Base-by-base conservation (phyloP, 768 basidiomycete species). In the Peribolospora kevripleyi region DNA sequence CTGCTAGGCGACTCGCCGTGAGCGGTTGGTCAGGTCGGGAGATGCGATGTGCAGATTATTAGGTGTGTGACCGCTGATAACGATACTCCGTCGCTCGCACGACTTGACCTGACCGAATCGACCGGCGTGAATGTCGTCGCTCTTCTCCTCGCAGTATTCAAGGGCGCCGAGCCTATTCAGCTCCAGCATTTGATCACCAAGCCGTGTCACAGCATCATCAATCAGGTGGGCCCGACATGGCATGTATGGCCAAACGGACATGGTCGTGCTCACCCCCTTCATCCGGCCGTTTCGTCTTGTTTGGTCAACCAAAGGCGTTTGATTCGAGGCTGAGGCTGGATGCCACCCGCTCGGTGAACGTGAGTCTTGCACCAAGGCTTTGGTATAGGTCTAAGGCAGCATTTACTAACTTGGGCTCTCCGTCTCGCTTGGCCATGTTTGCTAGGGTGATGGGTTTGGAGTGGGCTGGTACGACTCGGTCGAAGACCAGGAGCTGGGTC, bases 391-490 rank as follows among this genome's bases (percentile, higher is more conserved):
- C 25, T 25, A 1, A 25, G 25, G 25, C 25, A 25, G 25, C 25
- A 25, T 25, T 25, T 25, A 25, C 25, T 25, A 25, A 25, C 25
- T 25, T 25, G 1, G 25, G 25, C 25, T 9, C 47, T 54, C 2
- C 8, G 13, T 54, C 9, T 6, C n/a, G 38, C 14, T 57, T 61
- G 46, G 59, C 48, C 0, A 6, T 6, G n/a, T n/a, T n/a, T n/a
- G 6, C 7, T 47, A 65, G 64, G 65, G 63, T 14, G 90, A 95
- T 66, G 91, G 91, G 0, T 97, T 97, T 66, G 91, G 91, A 39
- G 86, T 97, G 13, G 91, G 87, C 4, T 95, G 91, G 91, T 95
- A 93, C 66, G 90, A 90, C 68, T 76, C 78, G 58, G 83, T 85
- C 62, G 78, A 81, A 60, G 25, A 25, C 25, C 25, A 25, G 25